These are phyloP conservation scores for Solanum neorickii DNA, from an alignment of 257 asterid species.

Conservation along the genomic window DNA sequence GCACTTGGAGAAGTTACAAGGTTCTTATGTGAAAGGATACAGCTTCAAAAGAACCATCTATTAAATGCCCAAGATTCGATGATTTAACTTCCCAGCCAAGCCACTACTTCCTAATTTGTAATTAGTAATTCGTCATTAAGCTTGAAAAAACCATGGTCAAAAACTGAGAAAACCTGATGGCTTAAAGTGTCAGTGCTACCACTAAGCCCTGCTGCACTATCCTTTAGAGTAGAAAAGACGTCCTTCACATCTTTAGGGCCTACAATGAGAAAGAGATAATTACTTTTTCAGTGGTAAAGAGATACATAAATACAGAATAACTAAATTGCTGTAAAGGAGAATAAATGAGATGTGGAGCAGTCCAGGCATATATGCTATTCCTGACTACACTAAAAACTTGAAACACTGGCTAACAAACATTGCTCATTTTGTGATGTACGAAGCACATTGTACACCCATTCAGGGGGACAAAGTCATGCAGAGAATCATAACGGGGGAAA, in stretches of 20 bases:
- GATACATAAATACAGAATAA: background rate
- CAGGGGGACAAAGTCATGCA: background rate
- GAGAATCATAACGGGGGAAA: background rate
- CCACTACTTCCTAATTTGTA: background rate
- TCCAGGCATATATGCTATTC: background rate
- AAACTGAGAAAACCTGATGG: slow-evolving; percentile 49
- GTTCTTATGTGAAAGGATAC: background rate
- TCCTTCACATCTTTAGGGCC: slow-evolving; percentile 81
- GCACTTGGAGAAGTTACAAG: background rate
- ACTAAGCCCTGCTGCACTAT: slow-evolving; percentile 41
- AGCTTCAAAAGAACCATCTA: background rate
- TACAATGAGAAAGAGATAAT: slow-evolving; percentile 30
- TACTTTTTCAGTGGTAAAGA: background rate
- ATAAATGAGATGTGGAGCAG: background rate
- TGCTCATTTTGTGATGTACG: background rate
- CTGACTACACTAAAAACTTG: background rate
- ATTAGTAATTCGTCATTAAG: background rate
- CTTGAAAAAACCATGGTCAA: background rate
- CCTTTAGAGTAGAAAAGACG: slow-evolving; percentile 54
- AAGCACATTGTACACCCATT: background rate
- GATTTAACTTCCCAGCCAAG: background rate
- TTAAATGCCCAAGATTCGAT: background rate
- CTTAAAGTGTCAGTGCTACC: slow-evolving; percentile 38
- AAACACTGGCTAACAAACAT: background rate
- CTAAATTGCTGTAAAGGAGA: background rate